phyloP scores from a whole-genome alignment of 805 yeast species.

The Debaryomyces maramus region DNA sequence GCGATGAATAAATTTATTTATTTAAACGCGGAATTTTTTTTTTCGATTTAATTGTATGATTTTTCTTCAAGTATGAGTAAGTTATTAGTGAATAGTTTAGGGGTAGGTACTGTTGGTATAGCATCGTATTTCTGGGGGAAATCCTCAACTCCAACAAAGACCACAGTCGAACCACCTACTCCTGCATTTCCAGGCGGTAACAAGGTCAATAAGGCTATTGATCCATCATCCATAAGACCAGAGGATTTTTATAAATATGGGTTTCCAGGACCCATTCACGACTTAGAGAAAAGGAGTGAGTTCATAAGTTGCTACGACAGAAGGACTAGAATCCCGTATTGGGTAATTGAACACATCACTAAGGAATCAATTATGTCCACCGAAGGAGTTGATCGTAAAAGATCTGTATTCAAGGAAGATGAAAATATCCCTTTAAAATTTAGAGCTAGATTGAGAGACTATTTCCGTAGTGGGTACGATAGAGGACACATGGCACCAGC shows the following conservation, averaged over 20 bases:
- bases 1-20: not conserved
- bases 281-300: conserved; percentile 68
- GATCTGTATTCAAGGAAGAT: conserved; percentile 85
- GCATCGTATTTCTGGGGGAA: conserved; percentile 43
- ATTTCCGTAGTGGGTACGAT: conserved; percentile 93
- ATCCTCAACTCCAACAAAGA: conserved; percentile 21
- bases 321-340: conserved; percentile 79
- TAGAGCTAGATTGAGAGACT: conserved; percentile 77
- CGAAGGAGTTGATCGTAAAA: conserved; percentile 68
- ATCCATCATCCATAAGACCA: conserved; percentile 57
- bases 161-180: conserved; percentile 5
- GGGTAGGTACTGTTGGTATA: conserved; percentile 38
- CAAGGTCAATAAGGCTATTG: conserved; percentile 16
- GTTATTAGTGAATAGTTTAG: conserved; percentile 28
- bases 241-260: conserved; percentile 86
- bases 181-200: not conserved
- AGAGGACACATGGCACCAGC: conserved; percentile 98
- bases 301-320: conserved; percentile 87
- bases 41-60: not conserved
- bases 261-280: conserved; percentile 93
- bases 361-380: conserved; percentile 57
- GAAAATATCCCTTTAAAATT: conserved; percentile 74
- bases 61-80: conserved; percentile 24
- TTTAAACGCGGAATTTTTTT: not conserved
- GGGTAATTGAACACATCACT: conserved; percentile 89